Evolutionary conservation across 2,329 filamentous ascomycete genomes (phyloP), one percentile per base, ranked within the genome.

Genomic region (Calonectria multiphialidica): DNA sequence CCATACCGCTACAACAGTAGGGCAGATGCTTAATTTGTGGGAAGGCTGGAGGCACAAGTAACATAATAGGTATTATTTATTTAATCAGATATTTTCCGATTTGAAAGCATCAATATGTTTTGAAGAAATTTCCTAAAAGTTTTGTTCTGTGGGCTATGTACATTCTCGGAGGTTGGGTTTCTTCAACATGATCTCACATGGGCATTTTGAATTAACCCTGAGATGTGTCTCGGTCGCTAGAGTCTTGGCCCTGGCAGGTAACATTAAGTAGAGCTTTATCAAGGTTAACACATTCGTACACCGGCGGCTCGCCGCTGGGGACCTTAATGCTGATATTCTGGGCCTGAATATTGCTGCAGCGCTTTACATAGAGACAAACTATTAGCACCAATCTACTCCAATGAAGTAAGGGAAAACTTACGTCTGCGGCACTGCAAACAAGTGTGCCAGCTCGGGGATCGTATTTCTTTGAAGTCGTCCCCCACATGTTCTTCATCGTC

Each of bases 401-500:
- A 10, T 3, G 15, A 1, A 1, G 18, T 13, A 33, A 0, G 16
- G 0, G 8, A n/a, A 0, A 1, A 50, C 80, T 75, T 71, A 81
- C 80, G 40, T 81, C 80, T 3, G 72, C 49, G 1, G 79, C 78
- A 66, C 80, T 82, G 66, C 81, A 82, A 16, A 82, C 75, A 0
- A 82, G 66, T 2, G 74, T 72, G 25, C 81, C 81, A 2, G 80
- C 81, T 50, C 76, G 72, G 0, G 81, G 81, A 21, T 82, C 81
- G 9, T 74, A 78, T 49, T 80, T 81, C 23, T 70, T 76, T 0
- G 81, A 82, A 0, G 74, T 76, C 1, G 76, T 80, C 18, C 81
- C 81, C 73, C 78, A 81, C 53, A 82, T 77, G 47, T 82, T 81
- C 35, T 75, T 78, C 77, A 79, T 75, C 1, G 79, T 80, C 12